Percentiles rank a stretch among this genome's conserved stretches.
phyloP scores from a whole-genome alignment of 345 rosid species.

The Citrus trifoliata region DNA sequence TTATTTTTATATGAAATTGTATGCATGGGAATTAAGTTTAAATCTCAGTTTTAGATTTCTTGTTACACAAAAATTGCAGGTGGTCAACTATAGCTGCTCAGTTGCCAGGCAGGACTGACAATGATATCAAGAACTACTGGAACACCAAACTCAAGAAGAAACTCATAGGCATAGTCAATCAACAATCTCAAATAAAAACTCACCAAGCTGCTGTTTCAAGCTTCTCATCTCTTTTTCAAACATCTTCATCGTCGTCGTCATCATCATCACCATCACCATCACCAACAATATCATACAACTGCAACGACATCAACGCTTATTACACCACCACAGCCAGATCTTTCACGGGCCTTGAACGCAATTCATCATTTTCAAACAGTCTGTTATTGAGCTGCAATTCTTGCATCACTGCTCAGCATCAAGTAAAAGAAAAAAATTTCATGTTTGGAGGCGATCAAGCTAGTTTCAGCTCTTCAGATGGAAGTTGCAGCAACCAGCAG shows the following conservation, averaged over 20 bases:
- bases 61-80: constrained; percentile 29
- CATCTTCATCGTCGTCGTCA: constrained; percentile 19
- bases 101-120: constrained; percentile 86
- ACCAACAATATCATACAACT: constrained; percentile 20
- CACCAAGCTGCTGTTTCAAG: constrained; percentile 5
- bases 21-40: not conserved
- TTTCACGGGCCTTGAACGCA: constrained; percentile 16
- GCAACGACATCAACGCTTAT: constrained; percentile 25
- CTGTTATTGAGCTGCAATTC: constrained; percentile 32
- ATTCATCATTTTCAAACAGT: constrained; percentile 32
- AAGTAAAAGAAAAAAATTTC: constrained; percentile 24
- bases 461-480: constrained; percentile 67
- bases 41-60: not conserved
- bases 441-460: constrained; percentile 36
- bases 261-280: constrained; percentile 13
- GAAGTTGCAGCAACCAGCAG: constrained; percentile 41
- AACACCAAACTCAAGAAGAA: constrained; percentile 93
- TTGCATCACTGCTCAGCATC: constrained; percentile 19
- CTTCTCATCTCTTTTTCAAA: constrained; percentile 27
- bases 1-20: not conserved
- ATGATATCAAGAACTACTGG: constrained; percentile 93
- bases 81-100: constrained; percentile 94
- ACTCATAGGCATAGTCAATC: constrained; percentile 37
- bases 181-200: constrained; percentile 19
- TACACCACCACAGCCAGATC: constrained; percentile 23